Evolutionary conservation across 805 yeast genomes (phyloP), one percentile per base, ranked within the genome.

Genomic region (Yarrowia sp.): DNA sequence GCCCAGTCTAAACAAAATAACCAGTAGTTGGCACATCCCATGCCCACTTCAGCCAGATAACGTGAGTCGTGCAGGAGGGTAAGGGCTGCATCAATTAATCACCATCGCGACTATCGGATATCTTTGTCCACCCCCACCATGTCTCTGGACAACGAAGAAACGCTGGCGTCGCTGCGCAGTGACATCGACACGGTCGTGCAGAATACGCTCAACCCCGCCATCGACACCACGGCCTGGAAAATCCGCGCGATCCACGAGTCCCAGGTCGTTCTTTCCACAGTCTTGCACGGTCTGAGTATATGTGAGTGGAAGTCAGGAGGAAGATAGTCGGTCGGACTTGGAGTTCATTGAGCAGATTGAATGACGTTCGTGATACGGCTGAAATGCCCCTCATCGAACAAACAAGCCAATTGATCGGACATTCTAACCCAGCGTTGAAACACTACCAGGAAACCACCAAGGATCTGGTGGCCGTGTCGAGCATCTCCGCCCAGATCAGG

Each of bases 181-280:
- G 58, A 35, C 9, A 21, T 51, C 33, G 58, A 51, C 58, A 35
- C 42, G 22, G 58, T 51, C 18, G 58, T 51, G 3, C 58, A 51
- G 12, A 51, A 51, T 24, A 51, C 58, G 22, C 41, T 51, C 27
- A 51, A 51, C 24, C 64, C 66, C 3, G 65, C 70, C 9, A 47
- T 65, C 10, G 69, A 68, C 18, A 41, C 65, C 13, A 63, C 66
- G 6, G 65, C 63, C 24, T 63, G 63, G 55, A 46, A 66, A 25
- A 63, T 69, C 12, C 63, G 65, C 14, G 55, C 67, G 12, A 64
- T 69, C 19, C 65, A 63, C 19, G 70, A 66, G 27, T 66, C 71
- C 1, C 72, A 69, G 44, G 51, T 61, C 16, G 65, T 63, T 8
- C 56, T 69, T 16, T 27, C 36, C 14, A 55, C 46, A 3, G 46